Base-by-base conservation (phyloP, 2,329 filamentous ascomycete genomes). In the Capronia americana region DNA sequence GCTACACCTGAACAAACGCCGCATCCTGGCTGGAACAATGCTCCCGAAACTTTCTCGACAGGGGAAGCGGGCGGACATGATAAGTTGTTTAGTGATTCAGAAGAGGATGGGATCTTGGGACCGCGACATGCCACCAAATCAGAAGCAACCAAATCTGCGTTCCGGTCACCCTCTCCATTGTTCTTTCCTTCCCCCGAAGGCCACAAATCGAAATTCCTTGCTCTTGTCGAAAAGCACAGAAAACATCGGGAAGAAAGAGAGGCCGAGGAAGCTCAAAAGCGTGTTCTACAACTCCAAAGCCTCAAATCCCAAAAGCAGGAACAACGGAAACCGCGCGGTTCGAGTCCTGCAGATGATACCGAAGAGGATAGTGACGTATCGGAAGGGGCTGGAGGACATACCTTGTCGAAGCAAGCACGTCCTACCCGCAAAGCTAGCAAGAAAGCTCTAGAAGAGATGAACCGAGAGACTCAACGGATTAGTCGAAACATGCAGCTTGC, bases 361-460 rank as follows among this genome's bases (percentile, higher is more conserved):
- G 82, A 79, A 23, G 79, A 84, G n/a, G 84, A 84, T 7, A 84
- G 84, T 60, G 86, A 86, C 44, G 81, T 84, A 53, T 85, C 87
- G 44, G 83, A 85, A 2, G 88, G 90, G 65, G 88, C 87, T 38
- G 87, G 88, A 28, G 89, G 85, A n/a, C 83, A 82, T 51, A 87
- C 83, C 68, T 80, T 95, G 53, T 91, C 90, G 0, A 69, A 65
- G 50, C 63, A 69, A 34, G 83, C 85, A 28, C 87, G 90, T 3
- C 89, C 92, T 4, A 85, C 87, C 10, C 87, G 95, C 12, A 96
- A 95, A 76, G 93, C 95, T 0, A 94, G 93, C 81, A 98, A 94
- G 81, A 97, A 93, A 79, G 95, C 95, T 0, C 77, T 97, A 50
- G 92, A 97, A 75, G 94, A 98, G 72, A 97, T 99, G 90, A 90